Percentiles rank a stretch among this genome's conserved stretches.
Evolutionary conservation across 768 basidiomycete genomes (phyloP).

Genomic region (Russula olivacea): DNA sequence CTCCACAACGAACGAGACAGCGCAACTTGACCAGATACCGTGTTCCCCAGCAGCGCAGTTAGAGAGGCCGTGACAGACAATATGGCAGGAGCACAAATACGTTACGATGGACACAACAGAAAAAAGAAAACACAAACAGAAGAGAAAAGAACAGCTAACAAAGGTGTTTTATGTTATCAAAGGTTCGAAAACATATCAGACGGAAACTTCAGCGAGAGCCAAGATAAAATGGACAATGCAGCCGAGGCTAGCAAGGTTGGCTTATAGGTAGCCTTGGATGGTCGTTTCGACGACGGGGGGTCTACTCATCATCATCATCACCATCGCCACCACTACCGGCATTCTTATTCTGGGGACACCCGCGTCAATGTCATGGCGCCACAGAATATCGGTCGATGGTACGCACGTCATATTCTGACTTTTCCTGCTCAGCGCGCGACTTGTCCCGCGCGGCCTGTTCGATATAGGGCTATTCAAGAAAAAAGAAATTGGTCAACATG

Average conservation of each 20-base stretch:
- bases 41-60: slow-evolving; percentile 19
- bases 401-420: slow-evolving; percentile 44
- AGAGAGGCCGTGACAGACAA: slow-evolving; percentile 20
- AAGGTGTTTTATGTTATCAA: slow-evolving; percentile 14
- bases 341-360: slow-evolving; percentile 34
- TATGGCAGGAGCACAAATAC: slow-evolving; percentile 18
- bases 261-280: slow-evolving; percentile 3
- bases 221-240: slow-evolving; percentile 1
- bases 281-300: background rate
- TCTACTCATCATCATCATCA: slow-evolving; percentile 44
- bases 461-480: slow-evolving; percentile 68
- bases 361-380: background rate
- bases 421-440: slow-evolving; percentile 78
- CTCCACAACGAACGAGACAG: slow-evolving; percentile 11
- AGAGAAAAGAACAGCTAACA: slow-evolving; percentile 1
- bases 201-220: slow-evolving; percentile 6
- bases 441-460: slow-evolving; percentile 87
- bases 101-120: slow-evolving; percentile 23
- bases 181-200: slow-evolving; percentile 17
- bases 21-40: slow-evolving; percentile 13
- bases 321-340: slow-evolving; percentile 36
- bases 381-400: background rate
- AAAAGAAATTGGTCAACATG: slow-evolving; percentile 5
- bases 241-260: slow-evolving; percentile 3
- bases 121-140: background rate